phyloP scores from a whole-genome alignment of 768 basidiomycete genomes.

The Terana coerulea region DNA sequence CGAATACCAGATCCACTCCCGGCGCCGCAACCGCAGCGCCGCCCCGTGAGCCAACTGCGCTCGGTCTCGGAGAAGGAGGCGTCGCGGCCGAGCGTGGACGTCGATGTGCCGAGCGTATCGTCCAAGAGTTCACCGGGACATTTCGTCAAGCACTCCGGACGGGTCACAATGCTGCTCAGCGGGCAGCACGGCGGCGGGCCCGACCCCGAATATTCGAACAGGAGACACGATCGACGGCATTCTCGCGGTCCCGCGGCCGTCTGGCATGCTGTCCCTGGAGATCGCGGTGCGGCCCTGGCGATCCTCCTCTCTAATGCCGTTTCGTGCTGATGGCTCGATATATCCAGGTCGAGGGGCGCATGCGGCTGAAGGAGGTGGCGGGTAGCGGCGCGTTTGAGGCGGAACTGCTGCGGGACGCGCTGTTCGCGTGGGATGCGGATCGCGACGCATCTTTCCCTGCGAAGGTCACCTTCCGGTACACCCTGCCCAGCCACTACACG shows the following conservation, averaged over 20 bases:
- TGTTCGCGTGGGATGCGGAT: slow-evolving; percentile 21
- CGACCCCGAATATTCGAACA: slow-evolving; percentile 16
- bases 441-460: slow-evolving; percentile 18
- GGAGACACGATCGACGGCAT: slow-evolving; percentile 23
- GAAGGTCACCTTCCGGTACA: slow-evolving; percentile 21
- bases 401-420: slow-evolving; percentile 15
- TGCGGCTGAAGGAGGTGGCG: slow-evolving; percentile 26
- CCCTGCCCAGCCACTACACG: slow-evolving; percentile 19
- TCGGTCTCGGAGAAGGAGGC: not conserved
- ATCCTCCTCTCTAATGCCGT: not conserved
- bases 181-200: slow-evolving; percentile 17
- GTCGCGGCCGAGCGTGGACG: not conserved
- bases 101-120: not conserved
- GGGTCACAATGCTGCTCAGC: slow-evolving; percentile 20
- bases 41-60: not conserved
- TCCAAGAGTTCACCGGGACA: slow-evolving; percentile 9
- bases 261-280: slow-evolving; percentile 18
- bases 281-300: slow-evolving; percentile 15
- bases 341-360: slow-evolving; percentile 25
- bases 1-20: not conserved
- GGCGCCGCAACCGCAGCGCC: not conserved
- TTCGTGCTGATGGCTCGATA: not conserved
- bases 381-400: slow-evolving; percentile 16
- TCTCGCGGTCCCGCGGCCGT: slow-evolving; percentile 18
- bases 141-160: slow-evolving; percentile 22